phyloP scores from a whole-genome alignment of 2,329 filamentous ascomycete species.

The Orbilia javanica region DNA sequence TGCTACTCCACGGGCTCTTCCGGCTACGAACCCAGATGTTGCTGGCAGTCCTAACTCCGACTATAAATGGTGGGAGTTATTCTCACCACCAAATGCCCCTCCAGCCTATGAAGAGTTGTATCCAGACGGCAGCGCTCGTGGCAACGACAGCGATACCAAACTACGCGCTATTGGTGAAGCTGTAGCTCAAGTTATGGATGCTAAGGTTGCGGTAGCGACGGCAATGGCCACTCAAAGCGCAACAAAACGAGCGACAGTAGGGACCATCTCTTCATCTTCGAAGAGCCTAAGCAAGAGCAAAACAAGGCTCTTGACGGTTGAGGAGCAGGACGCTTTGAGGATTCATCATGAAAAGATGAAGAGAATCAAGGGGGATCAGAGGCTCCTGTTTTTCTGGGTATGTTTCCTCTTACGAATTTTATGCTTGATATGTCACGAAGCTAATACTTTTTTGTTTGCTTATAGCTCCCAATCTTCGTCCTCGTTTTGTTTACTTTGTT shows the following conservation, averaged over 20 bases:
- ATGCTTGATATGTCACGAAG: neutral
- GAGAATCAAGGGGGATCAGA: constrained; percentile 74
- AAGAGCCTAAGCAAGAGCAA: constrained; percentile 28
- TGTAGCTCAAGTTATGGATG: constrained; percentile 71
- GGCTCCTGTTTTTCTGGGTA: constrained; percentile 79
- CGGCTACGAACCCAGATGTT: constrained; percentile 56
- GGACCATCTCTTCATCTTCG: constrained; percentile 32
- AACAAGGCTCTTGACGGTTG: constrained; percentile 69
- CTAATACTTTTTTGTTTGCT: constrained; percentile 11
- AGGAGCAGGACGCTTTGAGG: constrained; percentile 74
- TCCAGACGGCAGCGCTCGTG: constrained; percentile 67
- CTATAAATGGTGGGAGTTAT: constrained; percentile 77
- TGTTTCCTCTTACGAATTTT: constrained; percentile 50
- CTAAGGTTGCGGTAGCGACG: constrained; percentile 71
- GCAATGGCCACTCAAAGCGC: constrained; percentile 68
- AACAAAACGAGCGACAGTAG: constrained; percentile 28
- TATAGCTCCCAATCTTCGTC: constrained; percentile 65
- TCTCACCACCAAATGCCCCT: constrained; percentile 72
- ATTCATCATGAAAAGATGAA: constrained; percentile 75
- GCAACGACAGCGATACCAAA: constrained; percentile 36
- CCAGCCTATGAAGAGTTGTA: constrained; percentile 85
- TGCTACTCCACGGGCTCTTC: constrained; percentile 66
- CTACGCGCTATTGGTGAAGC: constrained; percentile 69
- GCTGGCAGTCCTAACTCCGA: constrained; percentile 66
- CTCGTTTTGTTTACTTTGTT: constrained; percentile 65